phyloP scores from a whole-genome alignment of 495 filamentous ascomycete species.

The Hypoxylon lienhwacheense region DNA sequence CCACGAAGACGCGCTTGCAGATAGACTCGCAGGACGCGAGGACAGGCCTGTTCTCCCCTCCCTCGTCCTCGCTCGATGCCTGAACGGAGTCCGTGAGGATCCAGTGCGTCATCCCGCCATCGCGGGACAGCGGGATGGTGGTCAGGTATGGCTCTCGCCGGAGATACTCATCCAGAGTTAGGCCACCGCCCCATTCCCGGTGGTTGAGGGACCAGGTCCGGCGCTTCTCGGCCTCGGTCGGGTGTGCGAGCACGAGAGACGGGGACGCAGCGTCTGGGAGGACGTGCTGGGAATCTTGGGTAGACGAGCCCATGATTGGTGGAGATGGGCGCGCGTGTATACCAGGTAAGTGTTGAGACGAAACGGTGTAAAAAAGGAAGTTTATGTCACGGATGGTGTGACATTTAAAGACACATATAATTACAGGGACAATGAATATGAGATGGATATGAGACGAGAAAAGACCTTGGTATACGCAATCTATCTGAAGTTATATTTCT shows the following conservation, averaged over 20 bases:
- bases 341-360: no score
- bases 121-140: constrained; percentile 64
- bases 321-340: neutral
- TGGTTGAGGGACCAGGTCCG: constrained; percentile 69
- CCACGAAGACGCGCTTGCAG: constrained; percentile 66
- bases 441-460: no score
- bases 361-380: neutral
- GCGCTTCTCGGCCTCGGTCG: constrained; percentile 65
- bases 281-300: constrained; percentile 12
- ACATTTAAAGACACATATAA: no score
- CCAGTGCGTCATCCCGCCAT: constrained; percentile 84
- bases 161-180: constrained; percentile 71
- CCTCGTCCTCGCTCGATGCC: constrained; percentile 37
- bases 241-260: constrained; percentile 65
- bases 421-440: no score
- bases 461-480: no score
- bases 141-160: constrained; percentile 72
- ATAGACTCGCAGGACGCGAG: constrained; percentile 83
- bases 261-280: constrained; percentile 63
- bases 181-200: constrained; percentile 67
- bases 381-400: no score
- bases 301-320: constrained; percentile 38
- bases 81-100: constrained; percentile 75
- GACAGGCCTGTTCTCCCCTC: constrained; percentile 56
- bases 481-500: neutral